Evolutionary conservation across 2,329 filamentous ascomycete species (phyloP).

Genomic region (Immersiporthe knoxdaviesiana): DNA sequence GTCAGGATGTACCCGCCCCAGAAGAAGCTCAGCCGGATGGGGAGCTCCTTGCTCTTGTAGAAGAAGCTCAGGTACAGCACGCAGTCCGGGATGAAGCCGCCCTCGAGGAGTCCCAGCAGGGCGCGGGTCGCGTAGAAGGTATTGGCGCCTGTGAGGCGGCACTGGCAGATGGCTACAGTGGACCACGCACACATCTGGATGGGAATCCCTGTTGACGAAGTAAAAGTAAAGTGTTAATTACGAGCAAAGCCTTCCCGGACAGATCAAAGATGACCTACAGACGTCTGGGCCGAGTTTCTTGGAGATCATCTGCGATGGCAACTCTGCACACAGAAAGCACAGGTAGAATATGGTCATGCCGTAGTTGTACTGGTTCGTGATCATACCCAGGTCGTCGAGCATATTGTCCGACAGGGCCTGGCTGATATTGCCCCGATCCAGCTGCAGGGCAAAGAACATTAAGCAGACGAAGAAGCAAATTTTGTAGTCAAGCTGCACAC

Average conservation of each 20-base stretch:
- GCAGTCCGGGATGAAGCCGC: conserved; percentile 49
- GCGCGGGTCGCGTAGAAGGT: conserved; percentile 47
- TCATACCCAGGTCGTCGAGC: conserved; percentile 37
- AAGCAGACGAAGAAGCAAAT: conserved; percentile 40
- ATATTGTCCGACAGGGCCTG: conserved; percentile 43
- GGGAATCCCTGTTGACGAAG: conserved; percentile 41
- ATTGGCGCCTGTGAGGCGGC: conserved; percentile 46
- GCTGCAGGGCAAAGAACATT: conserved; percentile 43
- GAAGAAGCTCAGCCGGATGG: conserved; percentile 66
- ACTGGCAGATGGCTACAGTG: conserved; percentile 43
- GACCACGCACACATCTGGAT: conserved; percentile 47
- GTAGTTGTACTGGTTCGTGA: conserved; percentile 49
- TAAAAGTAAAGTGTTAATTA: not conserved
- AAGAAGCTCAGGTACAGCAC: conserved; percentile 70
- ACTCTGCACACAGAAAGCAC: conserved; percentile 54
- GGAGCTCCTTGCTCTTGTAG: conserved; percentile 69
- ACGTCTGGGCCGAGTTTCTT: conserved; percentile 51
- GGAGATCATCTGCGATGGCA: conserved; percentile 56
- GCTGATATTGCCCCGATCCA: conserved; percentile 42
- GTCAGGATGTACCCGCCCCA: conserved; percentile 63
- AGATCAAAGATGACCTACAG: conserved; percentile 33
- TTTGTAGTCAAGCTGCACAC: conserved; percentile 37
- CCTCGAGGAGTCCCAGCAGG: conserved; percentile 48
- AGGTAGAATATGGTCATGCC: conserved; percentile 54
- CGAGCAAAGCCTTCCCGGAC: too few species aligned